These are phyloP conservation scores for Fennellomyces sp. DNA, from an alignment of 371 early-diverging fungal genomes.

Conservation along the genomic window DNA sequence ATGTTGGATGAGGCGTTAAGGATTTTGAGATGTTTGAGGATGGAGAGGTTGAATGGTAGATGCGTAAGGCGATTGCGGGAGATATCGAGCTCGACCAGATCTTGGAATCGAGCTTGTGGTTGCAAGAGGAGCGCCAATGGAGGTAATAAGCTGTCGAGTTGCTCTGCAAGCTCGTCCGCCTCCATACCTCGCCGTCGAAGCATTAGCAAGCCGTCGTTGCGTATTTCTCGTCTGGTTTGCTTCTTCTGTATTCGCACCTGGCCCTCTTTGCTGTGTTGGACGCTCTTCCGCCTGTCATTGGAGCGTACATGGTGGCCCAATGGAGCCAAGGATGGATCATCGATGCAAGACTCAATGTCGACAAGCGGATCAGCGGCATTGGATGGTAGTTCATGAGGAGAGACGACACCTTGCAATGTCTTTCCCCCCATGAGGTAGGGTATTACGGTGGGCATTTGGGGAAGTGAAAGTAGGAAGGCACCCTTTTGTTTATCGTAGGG, in stretches of 20 bases:
- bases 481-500: too few species aligned
- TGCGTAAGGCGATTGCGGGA: slow-evolving; percentile 53
- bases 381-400: slow-evolving; percentile 34
- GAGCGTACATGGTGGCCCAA: slow-evolving; percentile 49
- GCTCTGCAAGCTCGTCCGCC: slow-evolving; percentile 38
- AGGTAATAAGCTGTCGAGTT: slow-evolving; percentile 39
- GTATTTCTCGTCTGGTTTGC: slow-evolving; percentile 9
- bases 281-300: background rate
- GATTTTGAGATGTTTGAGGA: slow-evolving; percentile 45
- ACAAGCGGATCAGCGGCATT: slow-evolving; percentile 24
- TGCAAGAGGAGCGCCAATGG: slow-evolving; percentile 38
- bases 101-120: slow-evolving; percentile 16
- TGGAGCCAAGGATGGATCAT: slow-evolving; percentile 61
- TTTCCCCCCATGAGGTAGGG: slow-evolving; percentile 39
- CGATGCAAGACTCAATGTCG: slow-evolving; percentile 68
- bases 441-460: slow-evolving; percentile 10
- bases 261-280: background rate
- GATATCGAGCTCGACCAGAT: slow-evolving; percentile 61
- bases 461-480: too few species aligned
- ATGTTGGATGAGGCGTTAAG: slow-evolving; percentile 62
- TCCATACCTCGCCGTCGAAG: slow-evolving; percentile 51
- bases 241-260: slow-evolving; percentile 24
- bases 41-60: slow-evolving; percentile 45
- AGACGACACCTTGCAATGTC: slow-evolving; percentile 36
- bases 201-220: slow-evolving; percentile 36